A percentile compares a stretch with the other conserved stretches of the same genome.
phyloP scores from a whole-genome alignment of 2,329 filamentous ascomycete genomes.

The Diaporthe amygdali region DNA sequence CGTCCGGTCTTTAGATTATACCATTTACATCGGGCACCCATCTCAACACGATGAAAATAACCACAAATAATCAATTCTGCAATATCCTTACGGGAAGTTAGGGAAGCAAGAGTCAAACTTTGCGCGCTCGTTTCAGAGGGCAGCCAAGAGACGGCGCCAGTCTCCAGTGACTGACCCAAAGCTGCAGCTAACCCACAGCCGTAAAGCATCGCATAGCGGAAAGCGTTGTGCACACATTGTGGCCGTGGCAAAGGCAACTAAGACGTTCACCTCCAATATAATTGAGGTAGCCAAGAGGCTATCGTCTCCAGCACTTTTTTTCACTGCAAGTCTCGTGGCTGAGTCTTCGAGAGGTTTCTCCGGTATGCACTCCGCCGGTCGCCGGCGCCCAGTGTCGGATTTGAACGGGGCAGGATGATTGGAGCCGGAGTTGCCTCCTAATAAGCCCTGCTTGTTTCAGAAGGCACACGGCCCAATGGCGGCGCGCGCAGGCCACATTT shows the following conservation, averaged over 20 bases:
- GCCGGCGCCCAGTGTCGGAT: conserved; percentile 13
- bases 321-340: conserved; percentile 7
- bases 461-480: conserved; percentile 13
- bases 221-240: not conserved
- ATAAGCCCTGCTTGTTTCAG: conserved; percentile 12
- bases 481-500: conserved; percentile 8
- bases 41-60: not conserved
- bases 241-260: not conserved
- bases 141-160: not conserved
- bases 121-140: not conserved
- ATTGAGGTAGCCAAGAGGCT: not conserved
- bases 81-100: not conserved
- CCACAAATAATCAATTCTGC: not conserved
- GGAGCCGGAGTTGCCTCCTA: conserved; percentile 15
- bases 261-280: not conserved
- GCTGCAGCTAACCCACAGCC: conserved; percentile 4
- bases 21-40: not conserved
- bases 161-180: not conserved
- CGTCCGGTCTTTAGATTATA: not conserved
- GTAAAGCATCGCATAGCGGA: not conserved
- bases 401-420: conserved; percentile 15
- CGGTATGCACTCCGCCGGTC: not conserved
- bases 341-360: not conserved
- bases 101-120: not conserved
- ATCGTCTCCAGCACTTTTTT: not conserved